Evolutionary conservation across 2,329 filamentous ascomycete species (phyloP), one percentile per base, ranked within the genome.

Genomic region (Westerdykella ornata): DNA sequence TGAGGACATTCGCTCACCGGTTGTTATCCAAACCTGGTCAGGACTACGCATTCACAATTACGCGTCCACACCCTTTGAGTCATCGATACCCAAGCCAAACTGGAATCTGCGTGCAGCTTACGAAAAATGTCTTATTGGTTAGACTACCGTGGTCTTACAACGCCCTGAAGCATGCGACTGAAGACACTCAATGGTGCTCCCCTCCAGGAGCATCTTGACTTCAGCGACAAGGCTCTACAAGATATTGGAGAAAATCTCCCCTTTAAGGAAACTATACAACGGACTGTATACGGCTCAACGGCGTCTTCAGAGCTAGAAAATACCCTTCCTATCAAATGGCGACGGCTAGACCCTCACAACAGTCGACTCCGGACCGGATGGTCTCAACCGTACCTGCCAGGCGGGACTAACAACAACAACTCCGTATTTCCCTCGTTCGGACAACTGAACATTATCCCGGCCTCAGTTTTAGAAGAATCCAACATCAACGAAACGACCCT

Each of bases 131-230:
- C 22, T 11, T n/a, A n/a, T n/a, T 8, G 22, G 22, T 26, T 26
- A 26, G 22, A 11, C 22, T n/a, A 26, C 22, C 22, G 12, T 26
- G 22, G 8, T 7, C 22, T 4, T 26, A 26, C 22, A 26, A 26
- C 22, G 8, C 12, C 12, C 8, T 26, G 12, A 38, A 38, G 3
- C 44, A 63, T 68, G 51, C 72, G 78, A 40, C 58, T 65, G 37
- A 62, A 58, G 39, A 71, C 78, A 45, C 63, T 81, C 41, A 71
- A 75, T 40, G 83, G 83, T 17, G 80, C 82, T n/a, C 84, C 84
- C 2, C 63, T 72, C 26, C 57, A 66, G 20, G 65, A 63, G 8
- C 63, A 68, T 17, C 68, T 87, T 16, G 62, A 72, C 31, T 85
- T 81, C 76, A 60, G 72, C 35, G 59, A 74, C 11, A 51, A 64